Conservation (phyloP, 129 eudicot species). For the Chrysanthemum makinoi region DNA sequence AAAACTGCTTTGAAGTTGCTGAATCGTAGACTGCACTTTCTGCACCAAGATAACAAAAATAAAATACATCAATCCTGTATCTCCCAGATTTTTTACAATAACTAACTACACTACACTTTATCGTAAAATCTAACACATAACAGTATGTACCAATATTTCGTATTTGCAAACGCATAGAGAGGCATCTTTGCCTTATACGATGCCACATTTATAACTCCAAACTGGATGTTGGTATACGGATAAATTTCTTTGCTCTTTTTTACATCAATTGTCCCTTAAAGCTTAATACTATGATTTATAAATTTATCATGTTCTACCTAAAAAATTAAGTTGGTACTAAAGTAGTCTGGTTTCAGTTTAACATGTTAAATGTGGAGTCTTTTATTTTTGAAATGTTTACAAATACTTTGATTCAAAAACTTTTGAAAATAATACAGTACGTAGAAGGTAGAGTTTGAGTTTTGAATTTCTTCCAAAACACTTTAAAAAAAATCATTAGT, state of each 20-base stretch:
- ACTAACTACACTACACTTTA: background rate
- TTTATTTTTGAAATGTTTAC: too few relatives aligned
- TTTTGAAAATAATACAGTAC: too few relatives aligned
- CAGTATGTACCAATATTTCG: background rate
- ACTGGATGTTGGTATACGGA: background rate
- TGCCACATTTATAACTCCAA: background rate
- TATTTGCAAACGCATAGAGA: background rate
- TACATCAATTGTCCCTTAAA: background rate
- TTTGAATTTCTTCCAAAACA: too few relatives aligned
- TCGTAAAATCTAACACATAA: background rate
- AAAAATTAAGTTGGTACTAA: too few relatives aligned
- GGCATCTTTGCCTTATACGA: background rate
- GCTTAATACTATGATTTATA: background rate
- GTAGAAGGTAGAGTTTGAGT: too few relatives aligned
- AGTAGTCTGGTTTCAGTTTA: too few relatives aligned
- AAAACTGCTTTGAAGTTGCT: conserved; percentile 14
- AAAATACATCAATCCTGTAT: conserved; percentile 8
- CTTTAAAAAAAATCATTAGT: too few relatives aligned
- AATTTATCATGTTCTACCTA: background rate
- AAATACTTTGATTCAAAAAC: too few relatives aligned
- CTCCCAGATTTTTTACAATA: background rate
- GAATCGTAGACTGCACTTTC: conserved; percentile 21
- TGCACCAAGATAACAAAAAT: conserved; percentile 12
- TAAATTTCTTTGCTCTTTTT: background rate
- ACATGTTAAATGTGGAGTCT: too few relatives aligned